phyloP scores from a whole-genome alignment of 1,284 basidiomycete genomes.

The Singerocomus inundabilis region DNA sequence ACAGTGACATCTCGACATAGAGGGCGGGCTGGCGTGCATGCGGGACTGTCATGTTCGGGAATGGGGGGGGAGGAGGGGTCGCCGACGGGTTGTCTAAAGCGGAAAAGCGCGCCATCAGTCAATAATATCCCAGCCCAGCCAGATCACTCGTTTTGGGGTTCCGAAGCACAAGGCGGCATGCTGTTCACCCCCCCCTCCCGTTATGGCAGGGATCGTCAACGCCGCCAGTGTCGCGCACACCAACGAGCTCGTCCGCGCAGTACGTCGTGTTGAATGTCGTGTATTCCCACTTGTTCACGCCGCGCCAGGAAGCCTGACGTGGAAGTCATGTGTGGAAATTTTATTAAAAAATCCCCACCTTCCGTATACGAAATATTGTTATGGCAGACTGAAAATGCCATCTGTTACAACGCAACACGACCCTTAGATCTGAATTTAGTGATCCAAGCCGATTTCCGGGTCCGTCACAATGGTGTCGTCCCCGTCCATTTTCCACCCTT shows the following conservation, averaged over 20 bases:
- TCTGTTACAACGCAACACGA: slow-evolving; percentile 40
- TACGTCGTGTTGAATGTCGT: slow-evolving; percentile 16
- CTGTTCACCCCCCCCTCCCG: slow-evolving; percentile 15
- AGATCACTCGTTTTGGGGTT: slow-evolving; percentile 30
- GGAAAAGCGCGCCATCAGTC: slow-evolving; percentile 31
- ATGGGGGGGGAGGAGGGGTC: slow-evolving; percentile 28
- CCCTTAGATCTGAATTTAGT: slow-evolving; percentile 63
- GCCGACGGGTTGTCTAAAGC: slow-evolving; percentile 28
- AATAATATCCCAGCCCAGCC: slow-evolving; percentile 21
- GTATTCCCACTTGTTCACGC: slow-evolving; percentile 28
- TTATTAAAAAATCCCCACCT: slow-evolving; percentile 38
- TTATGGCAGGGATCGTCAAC: slow-evolving; percentile 32
- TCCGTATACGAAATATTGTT: slow-evolving; percentile 41
- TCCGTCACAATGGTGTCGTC: slow-evolving; percentile 48
- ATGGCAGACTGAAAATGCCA: slow-evolving; percentile 41
- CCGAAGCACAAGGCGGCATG: slow-evolving; percentile 16
- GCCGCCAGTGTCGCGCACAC: no score
- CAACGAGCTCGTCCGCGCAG: slow-evolving; percentile 1
- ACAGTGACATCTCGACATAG: slow-evolving; percentile 32
- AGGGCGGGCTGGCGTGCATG: slow-evolving; percentile 17
- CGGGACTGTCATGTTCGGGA: slow-evolving; percentile 29
- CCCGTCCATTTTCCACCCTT: slow-evolving; percentile 47
- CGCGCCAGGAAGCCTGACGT: slow-evolving; percentile 28
- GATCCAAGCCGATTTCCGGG: slow-evolving; percentile 57
- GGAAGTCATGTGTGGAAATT: slow-evolving; percentile 34